phyloP scores from a whole-genome alignment of 768 basidiomycete species.

The Pleurotus platypus region DNA sequence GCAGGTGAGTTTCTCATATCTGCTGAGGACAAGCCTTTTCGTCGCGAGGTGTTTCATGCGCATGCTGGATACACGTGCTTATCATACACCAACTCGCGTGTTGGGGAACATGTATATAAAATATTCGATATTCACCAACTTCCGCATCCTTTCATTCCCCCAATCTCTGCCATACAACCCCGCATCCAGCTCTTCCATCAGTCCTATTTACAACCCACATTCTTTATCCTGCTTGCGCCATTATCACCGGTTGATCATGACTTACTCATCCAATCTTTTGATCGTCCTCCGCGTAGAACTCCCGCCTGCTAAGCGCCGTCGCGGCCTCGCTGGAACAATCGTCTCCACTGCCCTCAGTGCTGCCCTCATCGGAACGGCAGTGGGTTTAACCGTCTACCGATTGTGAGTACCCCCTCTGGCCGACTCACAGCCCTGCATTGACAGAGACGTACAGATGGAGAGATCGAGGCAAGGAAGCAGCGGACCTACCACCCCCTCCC shows the following conservation, averaged over 20 bases:
- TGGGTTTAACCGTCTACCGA: slow-evolving; percentile 83
- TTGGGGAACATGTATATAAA: neutral
- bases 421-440: slow-evolving; percentile 5
- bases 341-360: slow-evolving; percentile 82
- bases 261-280: slow-evolving; percentile 30
- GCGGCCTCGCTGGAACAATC: slow-evolving; percentile 78
- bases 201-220: slow-evolving; percentile 1
- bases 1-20: slow-evolving; percentile 19
- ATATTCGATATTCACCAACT: neutral
- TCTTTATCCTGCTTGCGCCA: slow-evolving; percentile 14
- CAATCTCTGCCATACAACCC: slow-evolving; percentile 11
- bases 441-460: slow-evolving; percentile 56
- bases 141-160: slow-evolving; percentile 10
- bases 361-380: slow-evolving; percentile 82
- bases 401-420: slow-evolving; percentile 48
- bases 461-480: slow-evolving; percentile 61
- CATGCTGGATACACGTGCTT: slow-evolving; percentile 10
- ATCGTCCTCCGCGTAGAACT: slow-evolving; percentile 61
- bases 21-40: slow-evolving; percentile 5
- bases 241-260: slow-evolving; percentile 18
- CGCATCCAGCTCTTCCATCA: slow-evolving; percentile 11
- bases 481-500: slow-evolving; percentile 53
- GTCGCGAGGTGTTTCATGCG: slow-evolving; percentile 9
- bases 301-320: slow-evolving; percentile 74
- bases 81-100: slow-evolving; percentile 12